phyloP scores from a whole-genome alignment of 805 yeast species.

The Maudiozyma serrabonitensis region DNA sequence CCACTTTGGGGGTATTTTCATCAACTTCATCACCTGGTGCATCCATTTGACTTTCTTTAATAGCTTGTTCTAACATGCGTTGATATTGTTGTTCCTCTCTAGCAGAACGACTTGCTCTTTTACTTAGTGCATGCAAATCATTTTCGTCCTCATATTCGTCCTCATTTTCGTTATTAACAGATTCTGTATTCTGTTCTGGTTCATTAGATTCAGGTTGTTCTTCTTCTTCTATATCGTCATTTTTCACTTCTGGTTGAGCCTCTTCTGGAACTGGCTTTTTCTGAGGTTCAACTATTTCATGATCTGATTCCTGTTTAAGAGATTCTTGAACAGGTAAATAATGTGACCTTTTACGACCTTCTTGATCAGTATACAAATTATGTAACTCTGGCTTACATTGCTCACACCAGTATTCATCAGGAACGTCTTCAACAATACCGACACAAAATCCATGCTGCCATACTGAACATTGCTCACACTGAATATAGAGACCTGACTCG shows the following conservation, averaged over 20 bases:
- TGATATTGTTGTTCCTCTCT: slow-evolving; percentile 37
- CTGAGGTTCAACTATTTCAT: neutral
- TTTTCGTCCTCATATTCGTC: slow-evolving; percentile 4
- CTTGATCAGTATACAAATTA: slow-evolving; percentile 20
- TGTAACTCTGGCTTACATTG: slow-evolving; percentile 81
- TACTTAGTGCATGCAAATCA: slow-evolving; percentile 11
- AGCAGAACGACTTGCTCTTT: slow-evolving; percentile 31
- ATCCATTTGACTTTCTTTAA: slow-evolving; percentile 28
- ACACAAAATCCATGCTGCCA: slow-evolving; percentile 99
- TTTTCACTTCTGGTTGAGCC: neutral
- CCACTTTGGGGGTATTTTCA: neutral
- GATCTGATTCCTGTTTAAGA: neutral
- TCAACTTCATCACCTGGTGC: neutral
- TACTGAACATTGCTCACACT: slow-evolving; percentile 82
- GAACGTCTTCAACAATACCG: slow-evolving; percentile 63
- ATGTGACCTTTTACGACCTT: slow-evolving; percentile 18
- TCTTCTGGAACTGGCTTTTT: neutral
- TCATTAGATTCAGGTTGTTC: neutral
- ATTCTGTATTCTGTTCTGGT: neutral
- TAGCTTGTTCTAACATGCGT: slow-evolving; percentile 33
- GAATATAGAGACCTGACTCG: slow-evolving; percentile 59
- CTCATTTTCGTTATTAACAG: neutral
- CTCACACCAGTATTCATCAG: slow-evolving; percentile 95
- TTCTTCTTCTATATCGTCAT: neutral
- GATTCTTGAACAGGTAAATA: slow-evolving; percentile 30